Base-by-base conservation (phyloP, 345 rosid genomes). In the Populus nigra region DNA sequence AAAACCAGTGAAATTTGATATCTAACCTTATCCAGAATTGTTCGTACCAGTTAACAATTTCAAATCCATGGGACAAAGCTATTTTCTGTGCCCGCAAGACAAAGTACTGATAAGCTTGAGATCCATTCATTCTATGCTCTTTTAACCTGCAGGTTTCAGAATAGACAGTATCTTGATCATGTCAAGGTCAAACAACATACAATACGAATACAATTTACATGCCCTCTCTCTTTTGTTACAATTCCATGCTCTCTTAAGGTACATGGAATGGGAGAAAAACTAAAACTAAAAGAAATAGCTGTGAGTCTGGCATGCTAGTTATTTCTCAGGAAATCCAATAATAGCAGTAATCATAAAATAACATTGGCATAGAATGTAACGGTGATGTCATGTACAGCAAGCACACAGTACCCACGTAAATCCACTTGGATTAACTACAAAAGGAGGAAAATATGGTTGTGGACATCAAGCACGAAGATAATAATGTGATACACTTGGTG, bases 61-160 rank as follows among this genome's bases (percentile, higher is more conserved):
- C 94, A 74, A 86, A 90, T 82, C 96, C 94, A 63, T 88, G 94
- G 17, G 91, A 87, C 39, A 77, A 16, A 72, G 94, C 94, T 57
- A 90, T 84, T 59, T 86, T 81, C 82, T 92, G 94, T 5, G 91
- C 87, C 43, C 82, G 81, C 71, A 92, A 65, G 77, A 92, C 94
- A 75, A 92, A 92, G 82, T 90, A 90, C 81, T 89, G 83, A 71
- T 92, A 90, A 67, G 91, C 94, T 81, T 87, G 79, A 72, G 76
- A 77, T 82, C 83, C 91, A 72, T 83, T 85, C 87, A 85, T 86
- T 11, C 50, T 43, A 73, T 80, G 86, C 79, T 82, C 70, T 25
- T 76, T 72, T 68, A 92, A 82, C 97, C 93, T 92, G 82, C 73
- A 79, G 13, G 13, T 41, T 69, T 33, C 12, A 29, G 55, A 31